Base-by-base conservation (phyloP, 768 basidiomycete genomes). In the Russula brevipes region DNA sequence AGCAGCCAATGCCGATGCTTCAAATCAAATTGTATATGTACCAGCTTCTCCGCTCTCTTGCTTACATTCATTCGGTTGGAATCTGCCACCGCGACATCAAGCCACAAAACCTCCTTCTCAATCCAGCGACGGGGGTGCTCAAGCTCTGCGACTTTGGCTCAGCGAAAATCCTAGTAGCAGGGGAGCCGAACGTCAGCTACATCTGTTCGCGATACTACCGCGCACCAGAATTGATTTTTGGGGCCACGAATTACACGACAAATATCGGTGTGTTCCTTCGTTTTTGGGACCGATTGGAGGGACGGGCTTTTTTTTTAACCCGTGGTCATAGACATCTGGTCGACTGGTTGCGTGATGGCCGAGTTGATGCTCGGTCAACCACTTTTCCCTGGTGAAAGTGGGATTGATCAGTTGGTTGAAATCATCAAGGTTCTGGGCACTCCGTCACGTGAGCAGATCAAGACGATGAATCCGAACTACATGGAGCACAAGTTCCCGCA, bases 401-500 rank as follows among this genome's bases (percentile, higher is more conserved):
- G 96, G 30, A 99, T 99, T 72, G 97, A 99, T 77, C 97, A 99
- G 78, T 75, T 99, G 71, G 97, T 99, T 61, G 97, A 99, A 78
- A 99, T 99, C 70, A 99, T 99, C 87, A 99, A 99, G 76, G 94
- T 99, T 49, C 85, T 99, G 58, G 97, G 97, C 16, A 99, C 97
- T 24, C 97, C 97, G 2, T 95, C 97, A 63, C 81, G 96, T 69
- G 97, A 98, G 73, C 97, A 99, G 76, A 99, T 99, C 84, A 98
- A 99, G 87, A 98, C 97, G 69, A 99, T 99, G 97, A 99, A 99
- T 77, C 97, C 97, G 59, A 99, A 99, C 79, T 99, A 99, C 78
- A 98, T 98, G 97, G 97, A 99, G 74, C 97, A 99, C 85, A 98
- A 98, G 77, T 99, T 99, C 81, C 97, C 97, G 1, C 96, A 98